phyloP scores from a whole-genome alignment of 1,284 basidiomycete genomes.

The Laetiporus sulphureus region DNA sequence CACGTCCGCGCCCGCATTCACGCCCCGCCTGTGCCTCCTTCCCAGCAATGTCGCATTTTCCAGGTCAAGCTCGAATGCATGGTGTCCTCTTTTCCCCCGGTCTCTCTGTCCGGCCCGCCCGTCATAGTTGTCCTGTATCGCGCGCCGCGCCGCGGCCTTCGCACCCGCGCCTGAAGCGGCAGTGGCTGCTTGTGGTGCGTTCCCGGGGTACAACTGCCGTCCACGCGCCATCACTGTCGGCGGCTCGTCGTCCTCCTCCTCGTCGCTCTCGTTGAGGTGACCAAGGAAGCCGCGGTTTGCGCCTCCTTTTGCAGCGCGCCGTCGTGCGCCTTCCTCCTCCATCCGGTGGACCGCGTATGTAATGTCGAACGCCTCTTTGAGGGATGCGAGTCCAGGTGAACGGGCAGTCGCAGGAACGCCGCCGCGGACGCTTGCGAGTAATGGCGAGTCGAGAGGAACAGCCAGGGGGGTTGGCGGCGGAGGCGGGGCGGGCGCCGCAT shows the following conservation, averaged over 20 bases:
- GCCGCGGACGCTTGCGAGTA: slow-evolving; percentile 76
- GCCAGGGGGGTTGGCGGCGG: slow-evolving; percentile 47
- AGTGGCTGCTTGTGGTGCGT: slow-evolving; percentile 16
- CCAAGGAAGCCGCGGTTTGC: slow-evolving; percentile 78
- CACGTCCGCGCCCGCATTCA: slow-evolving; percentile 12
- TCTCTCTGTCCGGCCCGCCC: slow-evolving; percentile 78
- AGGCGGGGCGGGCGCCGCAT: slow-evolving; percentile 53
- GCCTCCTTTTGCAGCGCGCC: slow-evolving; percentile 76
- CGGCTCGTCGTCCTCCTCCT: slow-evolving; percentile 47
- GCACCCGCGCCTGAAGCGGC: slow-evolving; percentile 25
- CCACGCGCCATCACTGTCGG: slow-evolving; percentile 36
- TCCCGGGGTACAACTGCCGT: slow-evolving; percentile 23
- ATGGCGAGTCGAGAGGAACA: slow-evolving; percentile 84
- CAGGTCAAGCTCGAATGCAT: slow-evolving; percentile 77
- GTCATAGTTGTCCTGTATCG: slow-evolving; percentile 42
- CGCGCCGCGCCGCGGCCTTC: slow-evolving; percentile 31
- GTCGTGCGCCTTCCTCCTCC: slow-evolving; percentile 93
- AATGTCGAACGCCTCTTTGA: slow-evolving; percentile 99
- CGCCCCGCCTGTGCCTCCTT: slow-evolving; percentile 47
- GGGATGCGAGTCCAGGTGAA: slow-evolving; percentile 84
- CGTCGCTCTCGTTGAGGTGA: slow-evolving; percentile 92
- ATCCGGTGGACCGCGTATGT: slow-evolving; percentile 99
- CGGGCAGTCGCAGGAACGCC: slow-evolving; percentile 55
- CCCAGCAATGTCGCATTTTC: slow-evolving; percentile 81
- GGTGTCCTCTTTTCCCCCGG: slow-evolving; percentile 32